These are phyloP conservation scores for Yarrowia phangngaensis DNA, from an alignment of 805 yeast species.

Conservation along the genomic window DNA sequence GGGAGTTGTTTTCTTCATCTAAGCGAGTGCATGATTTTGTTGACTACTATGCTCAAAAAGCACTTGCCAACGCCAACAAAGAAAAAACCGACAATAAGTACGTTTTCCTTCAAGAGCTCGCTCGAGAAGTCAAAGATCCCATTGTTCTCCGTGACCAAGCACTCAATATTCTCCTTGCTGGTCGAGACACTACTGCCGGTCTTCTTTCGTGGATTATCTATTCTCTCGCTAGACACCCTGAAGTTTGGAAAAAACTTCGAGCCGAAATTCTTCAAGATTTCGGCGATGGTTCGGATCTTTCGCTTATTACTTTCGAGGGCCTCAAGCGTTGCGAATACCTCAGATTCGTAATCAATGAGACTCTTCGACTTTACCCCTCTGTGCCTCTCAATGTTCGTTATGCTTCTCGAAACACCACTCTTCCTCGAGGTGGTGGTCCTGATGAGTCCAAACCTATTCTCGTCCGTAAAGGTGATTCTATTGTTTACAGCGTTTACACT, in stretches of 20 bases:
- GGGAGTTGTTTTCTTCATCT: slow-evolving; percentile 39
- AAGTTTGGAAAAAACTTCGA: slow-evolving; percentile 40
- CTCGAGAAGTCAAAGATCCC: slow-evolving; percentile 49
- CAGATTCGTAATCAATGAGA: slow-evolving; percentile 48
- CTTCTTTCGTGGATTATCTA: slow-evolving; percentile 46
- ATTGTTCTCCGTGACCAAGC: slow-evolving; percentile 49
- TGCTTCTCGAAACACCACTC: slow-evolving; percentile 46
- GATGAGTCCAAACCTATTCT: slow-evolving; percentile 43
- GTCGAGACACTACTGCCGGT: slow-evolving; percentile 55
- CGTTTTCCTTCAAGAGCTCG: slow-evolving; percentile 49
- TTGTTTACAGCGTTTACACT: slow-evolving; percentile 42
- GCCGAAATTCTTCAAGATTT: slow-evolving; percentile 41
- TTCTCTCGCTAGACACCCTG: slow-evolving; percentile 45
- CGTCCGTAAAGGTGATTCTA: slow-evolving; percentile 45
- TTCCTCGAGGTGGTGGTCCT: slow-evolving; percentile 52
- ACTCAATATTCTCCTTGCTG: slow-evolving; percentile 51
- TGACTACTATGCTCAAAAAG: slow-evolving; percentile 43
- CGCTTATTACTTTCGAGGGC: slow-evolving; percentile 44
- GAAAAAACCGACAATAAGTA: slow-evolving; percentile 41
- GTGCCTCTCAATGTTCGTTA: slow-evolving; percentile 50
- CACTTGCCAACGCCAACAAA: slow-evolving; percentile 34
- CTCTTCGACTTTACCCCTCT: slow-evolving; percentile 50
- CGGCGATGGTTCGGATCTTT: slow-evolving; percentile 36
- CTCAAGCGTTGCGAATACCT: slow-evolving; percentile 49
- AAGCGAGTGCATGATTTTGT: slow-evolving; percentile 39